Conservation (phyloP, 2,329 filamentous ascomycete genomes). For the Nemania bipapillata region DNA sequence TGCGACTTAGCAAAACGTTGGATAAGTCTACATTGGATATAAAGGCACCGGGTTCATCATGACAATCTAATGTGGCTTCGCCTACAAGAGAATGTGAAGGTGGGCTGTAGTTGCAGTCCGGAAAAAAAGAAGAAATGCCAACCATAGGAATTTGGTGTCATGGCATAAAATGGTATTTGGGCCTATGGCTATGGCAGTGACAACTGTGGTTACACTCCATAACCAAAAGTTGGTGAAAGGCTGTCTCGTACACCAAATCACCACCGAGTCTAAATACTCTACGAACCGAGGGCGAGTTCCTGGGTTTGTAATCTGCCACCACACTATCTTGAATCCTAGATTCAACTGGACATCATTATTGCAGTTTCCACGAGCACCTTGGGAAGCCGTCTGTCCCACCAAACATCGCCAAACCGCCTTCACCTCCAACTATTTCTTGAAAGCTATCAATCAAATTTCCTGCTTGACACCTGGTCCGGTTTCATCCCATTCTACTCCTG, state of each 20-base stretch:
- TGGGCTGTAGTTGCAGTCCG: neutral
- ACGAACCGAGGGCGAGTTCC: neutral
- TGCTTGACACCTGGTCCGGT: neutral
- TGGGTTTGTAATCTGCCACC: neutral
- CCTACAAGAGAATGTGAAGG: neutral
- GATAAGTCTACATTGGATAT: neutral
- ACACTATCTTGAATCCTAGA: neutral
- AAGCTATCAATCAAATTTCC: neutral
- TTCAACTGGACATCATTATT: conserved; percentile 2
- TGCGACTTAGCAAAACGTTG: neutral
- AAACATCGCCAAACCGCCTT: neutral
- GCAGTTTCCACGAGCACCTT: neutral
- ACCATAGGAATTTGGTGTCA: neutral
- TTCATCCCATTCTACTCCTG: neutral
- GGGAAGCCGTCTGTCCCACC: neutral
- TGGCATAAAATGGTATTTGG: neutral
- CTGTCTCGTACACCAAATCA: conserved; percentile 5
- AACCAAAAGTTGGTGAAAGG: conserved; percentile 1
- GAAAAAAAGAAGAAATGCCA: neutral
- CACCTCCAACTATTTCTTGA: neutral
- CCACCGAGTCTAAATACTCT: neutral
- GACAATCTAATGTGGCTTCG: neutral
- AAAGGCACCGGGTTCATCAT: neutral
- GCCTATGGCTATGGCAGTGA: conserved; percentile 8
- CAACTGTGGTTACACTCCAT: neutral